phyloP scores from a whole-genome alignment of 2,329 filamentous ascomycete genomes.

The Colletotrichum limetticola region DNA sequence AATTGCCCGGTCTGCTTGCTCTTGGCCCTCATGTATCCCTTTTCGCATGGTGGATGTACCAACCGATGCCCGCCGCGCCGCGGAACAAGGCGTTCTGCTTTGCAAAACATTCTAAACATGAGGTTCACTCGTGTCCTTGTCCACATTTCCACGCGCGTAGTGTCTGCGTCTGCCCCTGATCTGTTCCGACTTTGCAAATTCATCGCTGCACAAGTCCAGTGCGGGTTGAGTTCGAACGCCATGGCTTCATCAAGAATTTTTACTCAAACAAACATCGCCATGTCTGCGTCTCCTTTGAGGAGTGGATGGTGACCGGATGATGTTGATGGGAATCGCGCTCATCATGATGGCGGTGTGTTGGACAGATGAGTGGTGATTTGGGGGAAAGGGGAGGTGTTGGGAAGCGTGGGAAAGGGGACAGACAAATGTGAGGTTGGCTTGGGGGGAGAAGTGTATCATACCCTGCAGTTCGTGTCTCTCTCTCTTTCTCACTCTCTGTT shows the following conservation, averaged over 20 bases:
- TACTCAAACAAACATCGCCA: slow-evolving; percentile 32
- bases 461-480: slow-evolving; percentile 30
- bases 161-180: slow-evolving; percentile 22
- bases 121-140: slow-evolving; percentile 36
- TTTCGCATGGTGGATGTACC: neutral
- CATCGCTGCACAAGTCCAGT: slow-evolving; percentile 33
- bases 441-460: slow-evolving; percentile 34
- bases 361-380: neutral
- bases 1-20: slow-evolving; percentile 7
- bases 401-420: neutral
- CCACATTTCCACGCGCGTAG: slow-evolving; percentile 31
- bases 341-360: slow-evolving; percentile 8
- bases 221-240: slow-evolving; percentile 30
- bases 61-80: slow-evolving; percentile 27
- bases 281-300: slow-evolving; percentile 21
- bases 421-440: slow-evolving; percentile 24
- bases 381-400: neutral
- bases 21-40: slow-evolving; percentile 7
- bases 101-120: slow-evolving; percentile 35
- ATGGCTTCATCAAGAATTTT: slow-evolving; percentile 34
- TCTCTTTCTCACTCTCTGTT: neutral
- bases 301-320: slow-evolving; percentile 9
- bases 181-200: slow-evolving; percentile 35
- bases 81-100: slow-evolving; percentile 33
- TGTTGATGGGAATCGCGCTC: slow-evolving; percentile 9